phyloP scores from a whole-genome alignment of 768 basidiomycete genomes.

The Boletus rex-veris region DNA sequence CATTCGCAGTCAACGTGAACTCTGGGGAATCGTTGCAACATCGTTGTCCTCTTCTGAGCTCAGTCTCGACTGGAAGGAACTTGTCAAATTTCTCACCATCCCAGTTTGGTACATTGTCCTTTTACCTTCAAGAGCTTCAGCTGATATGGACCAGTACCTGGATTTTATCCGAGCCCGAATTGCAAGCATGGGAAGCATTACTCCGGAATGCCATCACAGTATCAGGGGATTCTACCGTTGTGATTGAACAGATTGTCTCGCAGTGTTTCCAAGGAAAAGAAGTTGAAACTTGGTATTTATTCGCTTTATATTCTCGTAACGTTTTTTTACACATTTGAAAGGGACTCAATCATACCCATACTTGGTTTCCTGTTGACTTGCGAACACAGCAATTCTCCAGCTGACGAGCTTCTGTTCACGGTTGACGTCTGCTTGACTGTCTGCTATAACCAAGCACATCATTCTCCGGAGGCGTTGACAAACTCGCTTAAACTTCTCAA shows the following conservation, averaged over 20 bases:
- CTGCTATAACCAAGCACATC: slow-evolving; percentile 32
- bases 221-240: slow-evolving; percentile 7
- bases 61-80: slow-evolving; percentile 37
- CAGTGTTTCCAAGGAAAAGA: slow-evolving; percentile 13
- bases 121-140: background rate
- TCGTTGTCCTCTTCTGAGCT: slow-evolving; percentile 26
- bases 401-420: slow-evolving; percentile 24
- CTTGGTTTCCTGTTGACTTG: slow-evolving; percentile 17
- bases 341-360: slow-evolving; percentile 19
- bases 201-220: slow-evolving; percentile 32
- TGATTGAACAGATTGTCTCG: slow-evolving; percentile 15
- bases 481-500: slow-evolving; percentile 38
- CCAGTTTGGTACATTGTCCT: slow-evolving; percentile 43
- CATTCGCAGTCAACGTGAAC: slow-evolving; percentile 30
- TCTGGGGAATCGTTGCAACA: slow-evolving; percentile 48
- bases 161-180: slow-evolving; percentile 41
- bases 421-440: slow-evolving; percentile 31
- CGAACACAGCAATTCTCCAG: slow-evolving; percentile 8
- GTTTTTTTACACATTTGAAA: slow-evolving; percentile 11
- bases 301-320: background rate
- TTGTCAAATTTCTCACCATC: slow-evolving; percentile 43
- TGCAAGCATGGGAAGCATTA: slow-evolving; percentile 40
- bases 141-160: slow-evolving; percentile 37
- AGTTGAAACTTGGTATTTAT: slow-evolving; percentile 22
- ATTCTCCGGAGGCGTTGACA: slow-evolving; percentile 23